phyloP scores from a whole-genome alignment of 352 stramenopile species.

The Thalassiosira mediterranea region DNA sequence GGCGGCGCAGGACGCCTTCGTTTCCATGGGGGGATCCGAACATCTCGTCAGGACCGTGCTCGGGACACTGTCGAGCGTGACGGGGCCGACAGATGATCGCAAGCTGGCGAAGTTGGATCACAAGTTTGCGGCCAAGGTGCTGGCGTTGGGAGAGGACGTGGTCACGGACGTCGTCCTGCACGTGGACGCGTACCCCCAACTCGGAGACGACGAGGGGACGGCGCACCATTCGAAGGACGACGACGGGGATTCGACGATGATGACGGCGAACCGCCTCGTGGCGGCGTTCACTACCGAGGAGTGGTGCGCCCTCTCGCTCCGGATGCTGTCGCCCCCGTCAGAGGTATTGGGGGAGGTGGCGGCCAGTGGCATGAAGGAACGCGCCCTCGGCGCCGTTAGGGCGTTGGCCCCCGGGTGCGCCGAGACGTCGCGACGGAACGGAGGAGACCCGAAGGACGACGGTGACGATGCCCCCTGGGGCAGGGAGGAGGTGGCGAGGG shows the following conservation, averaged over 20 bases:
- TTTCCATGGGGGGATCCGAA: constrained; percentile 37
- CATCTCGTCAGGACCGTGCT: constrained; percentile 32
- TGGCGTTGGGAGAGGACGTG: constrained; percentile 60
- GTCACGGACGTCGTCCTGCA: constrained; percentile 62
- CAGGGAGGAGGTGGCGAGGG: constrained; percentile 31
- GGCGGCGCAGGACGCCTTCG: constrained; percentile 58
- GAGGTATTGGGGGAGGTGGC: constrained; percentile 19
- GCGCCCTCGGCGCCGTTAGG: constrained; percentile 40
- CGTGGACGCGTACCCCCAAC: constrained; percentile 22
- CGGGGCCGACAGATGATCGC: constrained; percentile 8
- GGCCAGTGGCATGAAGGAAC: constrained; percentile 40
- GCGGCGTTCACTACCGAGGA: constrained; percentile 50
- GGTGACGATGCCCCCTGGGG: constrained; percentile 31
- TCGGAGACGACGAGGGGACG: neutral
- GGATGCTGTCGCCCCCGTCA: constrained; percentile 31
- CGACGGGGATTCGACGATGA: neutral
- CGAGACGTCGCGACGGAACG: neutral
- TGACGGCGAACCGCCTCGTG: constrained; percentile 45
- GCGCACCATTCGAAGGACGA: neutral
- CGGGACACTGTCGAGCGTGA: constrained; percentile 39
- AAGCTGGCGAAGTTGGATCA: constrained; percentile 41
- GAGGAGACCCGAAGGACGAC: neutral
- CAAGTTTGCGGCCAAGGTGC: constrained; percentile 58
- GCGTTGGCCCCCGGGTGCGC: constrained; percentile 51
- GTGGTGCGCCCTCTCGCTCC: constrained; percentile 59